Percentiles rank a stretch among this genome's conserved stretches.
Conservation (phyloP, 2,329 filamentous ascomycete species). For the Ceratocystis destructans region DNA sequence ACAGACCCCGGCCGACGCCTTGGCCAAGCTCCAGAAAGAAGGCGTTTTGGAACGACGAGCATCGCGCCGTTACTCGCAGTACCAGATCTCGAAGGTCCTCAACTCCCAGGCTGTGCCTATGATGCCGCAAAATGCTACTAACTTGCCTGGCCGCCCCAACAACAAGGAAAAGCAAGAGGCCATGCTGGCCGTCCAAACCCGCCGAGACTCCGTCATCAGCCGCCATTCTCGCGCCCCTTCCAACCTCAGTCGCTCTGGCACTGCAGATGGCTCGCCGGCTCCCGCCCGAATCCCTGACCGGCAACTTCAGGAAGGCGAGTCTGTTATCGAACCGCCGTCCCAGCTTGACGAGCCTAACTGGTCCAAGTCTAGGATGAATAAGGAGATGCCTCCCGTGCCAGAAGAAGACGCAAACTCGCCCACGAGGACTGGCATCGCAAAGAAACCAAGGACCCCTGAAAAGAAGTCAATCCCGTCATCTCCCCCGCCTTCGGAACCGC, state of each 20-base stretch:
- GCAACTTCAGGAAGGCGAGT: conserved; percentile 17
- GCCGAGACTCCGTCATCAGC: conserved; percentile 30
- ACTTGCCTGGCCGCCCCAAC: conserved; percentile 61
- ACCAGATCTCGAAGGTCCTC: conserved; percentile 90
- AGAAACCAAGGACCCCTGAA: conserved; percentile 19
- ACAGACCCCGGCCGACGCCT: conserved; percentile 52
- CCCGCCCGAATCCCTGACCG: conserved; percentile 2
- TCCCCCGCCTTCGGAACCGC: conserved; percentile 47
- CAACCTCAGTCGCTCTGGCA: conserved; percentile 29
- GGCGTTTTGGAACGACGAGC: conserved; percentile 86
- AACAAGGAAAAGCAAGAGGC: conserved; percentile 61
- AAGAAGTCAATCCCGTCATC: conserved; percentile 23
- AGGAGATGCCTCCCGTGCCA: conserved; percentile 14
- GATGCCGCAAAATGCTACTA: conserved; percentile 68
- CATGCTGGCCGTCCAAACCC: conserved; percentile 50
- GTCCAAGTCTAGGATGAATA: conserved; percentile 4
- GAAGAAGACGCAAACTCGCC: neutral
- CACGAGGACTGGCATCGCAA: conserved; percentile 17
- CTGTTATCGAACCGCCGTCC: neutral
- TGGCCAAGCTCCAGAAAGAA: conserved; percentile 80
- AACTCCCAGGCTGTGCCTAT: conserved; percentile 71
- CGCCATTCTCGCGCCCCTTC: conserved; percentile 38
- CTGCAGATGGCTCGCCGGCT: conserved; percentile 12
- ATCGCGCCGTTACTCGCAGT: conserved; percentile 85
- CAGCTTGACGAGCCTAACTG: conserved; percentile 3